Base-by-base conservation (phyloP, 306 rosid genomes). In the barrel medic (Medicago truncatula) region DNA sequence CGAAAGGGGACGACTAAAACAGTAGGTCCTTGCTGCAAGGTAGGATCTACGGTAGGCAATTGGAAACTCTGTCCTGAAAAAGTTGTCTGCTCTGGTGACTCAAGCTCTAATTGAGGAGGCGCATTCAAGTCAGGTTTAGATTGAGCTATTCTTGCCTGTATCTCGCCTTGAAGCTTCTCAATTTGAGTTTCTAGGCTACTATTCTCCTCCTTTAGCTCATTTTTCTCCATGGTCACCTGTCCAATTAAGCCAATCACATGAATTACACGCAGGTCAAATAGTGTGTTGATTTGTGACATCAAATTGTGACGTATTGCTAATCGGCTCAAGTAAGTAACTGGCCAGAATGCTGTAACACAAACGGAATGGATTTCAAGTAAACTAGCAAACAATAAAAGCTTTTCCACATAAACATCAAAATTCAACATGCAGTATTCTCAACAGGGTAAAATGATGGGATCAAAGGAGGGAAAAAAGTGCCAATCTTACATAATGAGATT, bases 81-180 rank as follows among this genome's bases (percentile, higher is more conserved):
- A 69, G 73, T 74, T 50, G 86, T n/a, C 68, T 78, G 65, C 72
- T 82, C 90, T 39, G 77, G 78, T 54, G 40, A 70, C 58, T 57
- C 75, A 43, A 61, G 73, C 43, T 85, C 90, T 23, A 36, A 12
- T 36, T 76, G 76, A 16, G 90, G 95, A 28, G 86, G 88, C 6
- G 14, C 84, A n/a, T 92, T 92, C 18, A 92, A 86, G 86, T 87
- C 89, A 9, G 97, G 99, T 82, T 90, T 92, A n/a, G 86, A 89
- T 38, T 64, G 89, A 43, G 72, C 78, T 10, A 82, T 72, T 73
- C 88, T 79, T 62, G 82, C 88, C 58, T 85, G 79, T 63, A 95
- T 73, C 88, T 95, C 99, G 7, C 78, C 79, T 61, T 82, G 88
- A 58, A 95, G 87, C 72, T 81, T 87, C 82, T 83, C 90, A n/a